A percentile compares a stretch with the other conserved stretches of the same genome.
Conservation (phyloP, 257 asterid genomes). For the Nicotiana benthamiana region DNA sequence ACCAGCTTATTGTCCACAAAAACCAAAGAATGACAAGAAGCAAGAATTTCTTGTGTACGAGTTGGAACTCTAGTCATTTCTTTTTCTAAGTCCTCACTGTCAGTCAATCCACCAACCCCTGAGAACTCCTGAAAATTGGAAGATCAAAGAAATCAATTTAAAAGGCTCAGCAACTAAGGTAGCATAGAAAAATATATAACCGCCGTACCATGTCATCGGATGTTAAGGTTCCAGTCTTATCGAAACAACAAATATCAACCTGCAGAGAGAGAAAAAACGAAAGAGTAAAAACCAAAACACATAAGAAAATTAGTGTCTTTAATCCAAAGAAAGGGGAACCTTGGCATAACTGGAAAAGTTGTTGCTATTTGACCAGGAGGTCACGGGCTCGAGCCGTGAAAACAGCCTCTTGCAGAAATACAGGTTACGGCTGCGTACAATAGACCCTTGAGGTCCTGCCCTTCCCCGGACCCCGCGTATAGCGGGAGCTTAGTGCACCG, state of each 20-base stretch:
- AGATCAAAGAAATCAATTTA: background rate
- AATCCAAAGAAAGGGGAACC: too few species aligned
- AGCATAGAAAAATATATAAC: slow-evolving; percentile 8
- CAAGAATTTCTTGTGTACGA: slow-evolving; percentile 75
- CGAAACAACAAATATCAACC: slow-evolving; percentile 99
- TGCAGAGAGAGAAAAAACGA: slow-evolving; percentile 27
- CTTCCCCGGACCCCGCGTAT: too few species aligned
- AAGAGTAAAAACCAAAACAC: background rate
- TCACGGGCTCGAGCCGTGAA: too few species aligned
- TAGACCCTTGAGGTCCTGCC: too few species aligned
- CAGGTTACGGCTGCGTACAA: too few species aligned
- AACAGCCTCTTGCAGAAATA: too few species aligned
- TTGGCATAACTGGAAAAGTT: too few species aligned
- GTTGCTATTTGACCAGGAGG: too few species aligned
- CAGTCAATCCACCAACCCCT: slow-evolving; percentile 93
- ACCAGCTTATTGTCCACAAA: slow-evolving; percentile 99
- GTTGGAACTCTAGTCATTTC: slow-evolving; percentile 64
- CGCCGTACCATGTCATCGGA: slow-evolving; percentile 95
- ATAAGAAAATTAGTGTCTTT: background rate
- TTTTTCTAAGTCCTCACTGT: slow-evolving; percentile 56
- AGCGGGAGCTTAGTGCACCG: too few species aligned
- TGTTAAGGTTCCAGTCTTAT: slow-evolving; percentile 94
- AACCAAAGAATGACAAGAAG: slow-evolving; percentile 98
- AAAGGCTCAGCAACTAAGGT: slow-evolving; percentile 16
- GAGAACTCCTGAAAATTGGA: slow-evolving; percentile 70